phyloP scores from a whole-genome alignment of 768 basidiomycete species.

The Auricularia auricula-judae region DNA sequence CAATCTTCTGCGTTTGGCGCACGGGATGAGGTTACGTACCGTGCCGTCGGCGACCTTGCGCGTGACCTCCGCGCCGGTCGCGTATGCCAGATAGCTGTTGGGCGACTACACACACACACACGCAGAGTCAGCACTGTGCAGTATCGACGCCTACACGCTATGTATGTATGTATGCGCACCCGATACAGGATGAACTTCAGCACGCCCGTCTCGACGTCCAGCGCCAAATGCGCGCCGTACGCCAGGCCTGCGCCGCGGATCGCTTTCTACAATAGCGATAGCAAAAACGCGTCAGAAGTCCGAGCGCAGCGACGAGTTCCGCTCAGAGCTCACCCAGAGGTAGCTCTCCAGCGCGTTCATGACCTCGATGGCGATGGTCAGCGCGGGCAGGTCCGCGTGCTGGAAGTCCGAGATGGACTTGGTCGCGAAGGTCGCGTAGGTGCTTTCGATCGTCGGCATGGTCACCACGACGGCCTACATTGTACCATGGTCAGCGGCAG shows the following conservation, averaged over 20 bases:
- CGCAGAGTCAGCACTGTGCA: neutral
- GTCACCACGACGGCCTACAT: slow-evolving; percentile 75
- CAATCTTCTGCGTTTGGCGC: neutral
- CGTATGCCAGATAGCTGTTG: slow-evolving; percentile 65
- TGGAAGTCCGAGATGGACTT: slow-evolving; percentile 71
- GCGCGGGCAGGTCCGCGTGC: slow-evolving; percentile 75
- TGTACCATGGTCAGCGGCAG: neutral
- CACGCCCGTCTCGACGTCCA: slow-evolving; percentile 71
- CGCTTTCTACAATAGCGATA: slow-evolving; percentile 42
- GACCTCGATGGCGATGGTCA: slow-evolving; percentile 75
- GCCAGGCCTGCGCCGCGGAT: slow-evolving; percentile 93
- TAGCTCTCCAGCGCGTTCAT: slow-evolving; percentile 91
- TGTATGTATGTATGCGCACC: slow-evolving; percentile 27
- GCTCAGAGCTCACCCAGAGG: slow-evolving; percentile 57
- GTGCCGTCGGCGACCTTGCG: slow-evolving; percentile 71
- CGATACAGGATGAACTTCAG: slow-evolving; percentile 71
- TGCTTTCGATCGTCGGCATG: slow-evolving; percentile 89
- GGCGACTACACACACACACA: slow-evolving; percentile 46
- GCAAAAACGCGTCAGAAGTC: neutral
- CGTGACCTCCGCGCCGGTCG: slow-evolving; percentile 69
- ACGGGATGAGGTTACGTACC: slow-evolving; percentile 31
- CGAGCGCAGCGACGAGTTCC: neutral
- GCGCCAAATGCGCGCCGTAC: slow-evolving; percentile 71
- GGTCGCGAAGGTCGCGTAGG: slow-evolving; percentile 67
- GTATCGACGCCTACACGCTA: neutral